Evolutionary conservation across 225 moss, liverwort and hornwort species (phyloP), one percentile per base, ranked within the genome.

Genomic region (Lunularia cruciata): DNA sequence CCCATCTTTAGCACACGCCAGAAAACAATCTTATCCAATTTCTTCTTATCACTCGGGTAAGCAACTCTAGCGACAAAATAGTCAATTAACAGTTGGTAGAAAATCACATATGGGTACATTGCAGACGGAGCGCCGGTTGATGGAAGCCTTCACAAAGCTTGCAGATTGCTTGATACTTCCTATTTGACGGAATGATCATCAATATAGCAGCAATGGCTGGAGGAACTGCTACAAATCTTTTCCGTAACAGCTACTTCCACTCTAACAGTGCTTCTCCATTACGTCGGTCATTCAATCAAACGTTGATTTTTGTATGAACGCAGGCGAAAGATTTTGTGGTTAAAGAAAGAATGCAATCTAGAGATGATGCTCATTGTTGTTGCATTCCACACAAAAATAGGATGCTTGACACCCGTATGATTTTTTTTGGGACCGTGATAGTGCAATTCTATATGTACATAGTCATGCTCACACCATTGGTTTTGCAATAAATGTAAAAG

Each of bases 1-100:
- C 25, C 47, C 43, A 14, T 60, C 18, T 18, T 71, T 47, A 42
- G 77, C 71, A 71, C 35, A 42, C 25, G 34, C 52, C 48, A 59
- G 68, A 84, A 83, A 47, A 72, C 62, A 2, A 72, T 78, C 8
- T 68, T 91, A 55, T 18, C 76, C 3, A 91, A 94, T 16, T 91
- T 89, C 81, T 86, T 91, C 42, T n/a, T 69, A 0, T 94, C 94
- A 3, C 86, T 94, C 16, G 73, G 72, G 27, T n/a, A 30, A 38
- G 35, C 77, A 0, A 38, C 7, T 68, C 82, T 73, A 39, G 75
- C 73, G 60, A 0, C 53, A 53, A 53, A 53, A 16, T 79, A 86
- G 4, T 85, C 91, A 0, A 91, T 91, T 18, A 81, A 73, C 66
- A 77, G 80, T 38, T 94, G 94, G 94, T 94, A 91, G 94, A 91